Evolutionary conservation across 352 stramenopile species (phyloP).

Genomic region (Phytophthora pluvialis): DNA sequence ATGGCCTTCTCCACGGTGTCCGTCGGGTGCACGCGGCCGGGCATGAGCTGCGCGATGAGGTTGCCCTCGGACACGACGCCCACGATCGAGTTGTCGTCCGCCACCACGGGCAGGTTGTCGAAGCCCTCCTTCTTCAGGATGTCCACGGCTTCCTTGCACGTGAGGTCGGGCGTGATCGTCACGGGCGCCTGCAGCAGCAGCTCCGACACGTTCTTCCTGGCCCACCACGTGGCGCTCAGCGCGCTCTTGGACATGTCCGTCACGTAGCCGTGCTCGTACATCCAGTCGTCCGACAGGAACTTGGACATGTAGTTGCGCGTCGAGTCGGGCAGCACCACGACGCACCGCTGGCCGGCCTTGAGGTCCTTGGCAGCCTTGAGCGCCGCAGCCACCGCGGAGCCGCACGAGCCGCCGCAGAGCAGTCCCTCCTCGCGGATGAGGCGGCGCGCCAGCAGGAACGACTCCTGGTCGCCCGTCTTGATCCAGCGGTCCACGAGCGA

Average conservation of each 20-base stretch:
- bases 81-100: constrained; percentile 89
- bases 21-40: constrained; percentile 85
- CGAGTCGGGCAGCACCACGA: constrained; percentile 96
- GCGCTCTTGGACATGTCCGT: constrained; percentile 77
- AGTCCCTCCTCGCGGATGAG: constrained; percentile 96
- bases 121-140: constrained; percentile 94
- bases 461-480: constrained; percentile 95
- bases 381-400: constrained; percentile 87
- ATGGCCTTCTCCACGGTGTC: constrained; percentile 92
- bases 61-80: constrained; percentile 97
- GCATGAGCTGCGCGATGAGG: constrained; percentile 93
- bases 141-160: constrained; percentile 94
- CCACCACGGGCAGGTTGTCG: constrained; percentile 81
- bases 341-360: constrained; percentile 89
- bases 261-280: constrained; percentile 88
- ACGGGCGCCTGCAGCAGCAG: constrained; percentile 89
- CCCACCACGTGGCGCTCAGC: constrained; percentile 94
- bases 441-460: constrained; percentile 92
- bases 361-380: constrained; percentile 90
- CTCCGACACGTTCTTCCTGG: constrained; percentile 92
- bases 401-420: constrained; percentile 94
- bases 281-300: constrained; percentile 96
- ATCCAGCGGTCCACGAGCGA: constrained; percentile 94
- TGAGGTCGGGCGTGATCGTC: constrained; percentile 91
- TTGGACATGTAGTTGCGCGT: constrained; percentile 99